phyloP scores from a whole-genome alignment of 352 stramenopile genomes.

The Globisporangium paroecandrum region DNA sequence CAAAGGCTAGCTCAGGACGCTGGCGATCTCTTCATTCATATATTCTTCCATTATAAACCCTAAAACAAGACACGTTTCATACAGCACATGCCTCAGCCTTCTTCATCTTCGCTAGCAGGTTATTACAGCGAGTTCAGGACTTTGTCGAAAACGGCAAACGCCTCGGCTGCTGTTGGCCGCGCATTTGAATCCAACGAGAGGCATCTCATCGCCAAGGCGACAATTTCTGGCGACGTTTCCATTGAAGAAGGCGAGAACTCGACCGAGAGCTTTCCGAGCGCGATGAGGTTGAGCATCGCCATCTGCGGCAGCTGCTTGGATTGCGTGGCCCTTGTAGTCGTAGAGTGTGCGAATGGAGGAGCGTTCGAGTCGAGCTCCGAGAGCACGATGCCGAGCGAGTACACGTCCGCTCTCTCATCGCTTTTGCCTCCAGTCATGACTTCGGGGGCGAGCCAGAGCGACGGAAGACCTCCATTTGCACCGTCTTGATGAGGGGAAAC shows the following conservation, averaged over 20 bases:
- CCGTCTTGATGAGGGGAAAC: conserved; percentile 12
- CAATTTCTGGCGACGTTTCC: not conserved
- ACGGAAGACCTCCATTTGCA: conserved; percentile 12
- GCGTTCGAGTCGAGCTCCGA: conserved; percentile 27
- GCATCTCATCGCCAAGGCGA: not conserved
- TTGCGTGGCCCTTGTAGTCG: not conserved
- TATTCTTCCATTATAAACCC: not conserved
- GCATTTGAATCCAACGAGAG: not conserved
- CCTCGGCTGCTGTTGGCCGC: not conserved
- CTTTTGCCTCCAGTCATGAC: conserved; percentile 24
- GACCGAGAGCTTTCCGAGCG: not conserved
- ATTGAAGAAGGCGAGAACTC: not conserved
- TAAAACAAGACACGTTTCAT: not conserved
- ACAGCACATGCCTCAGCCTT: not conserved
- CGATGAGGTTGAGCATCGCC: conserved; percentile 7
- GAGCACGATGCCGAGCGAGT: conserved; percentile 29
- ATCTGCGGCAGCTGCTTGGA: conserved; percentile 1
- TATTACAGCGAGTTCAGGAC: not conserved
- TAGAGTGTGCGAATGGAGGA: conserved; percentile 20
- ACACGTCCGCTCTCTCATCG: conserved; percentile 26
- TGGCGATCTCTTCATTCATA: not conserved
- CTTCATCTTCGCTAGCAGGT: not conserved
- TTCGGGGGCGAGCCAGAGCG: conserved; percentile 31
- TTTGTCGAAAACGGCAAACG: not conserved
- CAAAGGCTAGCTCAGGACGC: no score